Evolutionary conservation across 2,329 filamentous ascomycete species (phyloP).

Genomic region (Zymoseptoria passerinii): DNA sequence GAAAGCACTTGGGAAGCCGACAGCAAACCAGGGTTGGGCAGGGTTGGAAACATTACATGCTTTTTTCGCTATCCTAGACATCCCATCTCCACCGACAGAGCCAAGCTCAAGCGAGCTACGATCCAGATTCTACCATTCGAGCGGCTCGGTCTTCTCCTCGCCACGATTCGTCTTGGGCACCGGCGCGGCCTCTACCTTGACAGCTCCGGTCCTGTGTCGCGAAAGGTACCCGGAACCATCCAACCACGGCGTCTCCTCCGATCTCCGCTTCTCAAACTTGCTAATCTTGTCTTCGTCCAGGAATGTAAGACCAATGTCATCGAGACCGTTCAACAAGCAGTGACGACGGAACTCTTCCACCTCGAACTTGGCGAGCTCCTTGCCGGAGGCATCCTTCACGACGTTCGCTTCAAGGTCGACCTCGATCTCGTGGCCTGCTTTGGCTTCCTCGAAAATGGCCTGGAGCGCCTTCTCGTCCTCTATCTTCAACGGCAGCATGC

Average conservation of each 20-base stretch:
- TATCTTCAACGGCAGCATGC: constrained; percentile 85
- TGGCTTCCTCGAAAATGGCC: constrained; percentile 66
- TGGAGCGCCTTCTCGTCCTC: constrained; percentile 58
- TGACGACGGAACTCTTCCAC: constrained; percentile 92
- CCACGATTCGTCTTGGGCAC: constrained; percentile 86
- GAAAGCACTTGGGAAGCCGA: not conserved
- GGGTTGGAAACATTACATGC: not conserved
- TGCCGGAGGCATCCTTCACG: constrained; percentile 68
- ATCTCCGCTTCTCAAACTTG: constrained; percentile 70
- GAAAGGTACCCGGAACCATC: constrained; percentile 76
- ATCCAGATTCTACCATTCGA: constrained; percentile 63
- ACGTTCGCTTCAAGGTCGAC: constrained; percentile 79
- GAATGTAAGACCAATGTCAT: constrained; percentile 93
- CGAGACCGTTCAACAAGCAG: constrained; percentile 84
- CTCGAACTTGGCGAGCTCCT: constrained; percentile 68
- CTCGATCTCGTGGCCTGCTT: constrained; percentile 74
- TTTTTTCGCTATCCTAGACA: not conserved
- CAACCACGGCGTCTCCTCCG: constrained; percentile 76
- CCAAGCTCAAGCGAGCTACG: not conserved
- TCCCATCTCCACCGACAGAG: not conserved
- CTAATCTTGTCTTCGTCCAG: constrained; percentile 84
- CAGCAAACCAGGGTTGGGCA: not conserved
- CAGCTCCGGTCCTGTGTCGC: constrained; percentile 47
- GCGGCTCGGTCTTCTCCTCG: constrained; percentile 71
- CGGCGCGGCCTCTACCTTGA: constrained; percentile 56